A percentile compares a stretch with the other conserved stretches of the same genome.
These are phyloP conservation scores for Agrostemma githago DNA, from an alignment of 148 eudicot species.

Conservation along the genomic window DNA sequence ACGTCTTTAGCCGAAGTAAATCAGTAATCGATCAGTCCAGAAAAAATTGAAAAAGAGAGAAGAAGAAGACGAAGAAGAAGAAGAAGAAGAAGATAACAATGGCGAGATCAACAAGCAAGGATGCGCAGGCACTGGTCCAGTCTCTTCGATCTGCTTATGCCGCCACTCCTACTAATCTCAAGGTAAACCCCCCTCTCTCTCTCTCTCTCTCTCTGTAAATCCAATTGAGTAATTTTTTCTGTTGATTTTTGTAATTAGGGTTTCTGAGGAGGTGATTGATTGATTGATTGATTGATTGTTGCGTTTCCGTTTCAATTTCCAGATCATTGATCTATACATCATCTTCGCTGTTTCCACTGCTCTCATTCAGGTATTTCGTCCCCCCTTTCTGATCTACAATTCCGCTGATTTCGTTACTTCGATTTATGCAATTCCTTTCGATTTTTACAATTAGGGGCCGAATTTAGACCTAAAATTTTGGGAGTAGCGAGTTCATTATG, in stretches of 20 bases:
- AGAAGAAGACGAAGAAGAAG: no score
- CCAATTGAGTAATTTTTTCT: no score
- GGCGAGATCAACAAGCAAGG: conserved; percentile 73
- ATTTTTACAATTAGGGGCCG: no score
- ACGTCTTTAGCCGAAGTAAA: no score
- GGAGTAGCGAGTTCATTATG: no score
- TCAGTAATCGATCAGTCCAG: no score
- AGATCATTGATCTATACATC: conserved; percentile 83
- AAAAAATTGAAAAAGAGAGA: no score
- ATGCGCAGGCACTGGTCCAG: conserved; percentile 73
- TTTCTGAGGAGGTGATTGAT: no score
- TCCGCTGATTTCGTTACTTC: not conserved
- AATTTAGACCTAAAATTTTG: no score
- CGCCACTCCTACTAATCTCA: conserved; percentile 74
- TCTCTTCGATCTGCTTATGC: conserved; percentile 72
- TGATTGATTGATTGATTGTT: not conserved
- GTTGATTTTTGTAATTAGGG: not conserved
- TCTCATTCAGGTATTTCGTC: conserved; percentile 59
- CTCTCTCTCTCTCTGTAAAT: not conserved
- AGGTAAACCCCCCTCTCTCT: conserved; percentile 32
- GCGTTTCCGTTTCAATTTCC: not conserved
- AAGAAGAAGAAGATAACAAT: conserved; percentile 19
- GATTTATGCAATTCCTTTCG: no score
- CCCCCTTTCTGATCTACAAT: no score
- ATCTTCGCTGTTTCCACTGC: conserved; percentile 64